Percentiles rank a stretch among this genome's conserved stretches.
phyloP scores from a whole-genome alignment of 805 yeast genomes.

The Metschnikowia cubensis region DNA sequence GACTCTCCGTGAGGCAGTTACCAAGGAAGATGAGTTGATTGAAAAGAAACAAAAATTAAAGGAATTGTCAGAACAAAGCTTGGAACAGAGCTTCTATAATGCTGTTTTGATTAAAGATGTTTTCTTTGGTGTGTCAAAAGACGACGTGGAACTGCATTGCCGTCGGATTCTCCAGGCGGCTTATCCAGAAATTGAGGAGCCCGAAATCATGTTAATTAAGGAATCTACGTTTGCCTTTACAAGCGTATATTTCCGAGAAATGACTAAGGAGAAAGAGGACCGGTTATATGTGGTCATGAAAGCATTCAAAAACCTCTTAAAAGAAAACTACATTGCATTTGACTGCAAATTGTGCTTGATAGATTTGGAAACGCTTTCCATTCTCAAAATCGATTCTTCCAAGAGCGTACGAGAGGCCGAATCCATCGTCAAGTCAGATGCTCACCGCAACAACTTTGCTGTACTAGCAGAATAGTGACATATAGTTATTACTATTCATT shows the following conservation, averaged over 20 bases:
- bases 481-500: neutral
- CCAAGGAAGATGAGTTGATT: conserved; percentile 15
- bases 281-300: conserved; percentile 41
- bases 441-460: conserved; percentile 5
- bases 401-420: neutral
- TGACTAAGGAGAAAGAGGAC: conserved; percentile 37
- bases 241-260: conserved; percentile 32
- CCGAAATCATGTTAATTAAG: conserved; percentile 37
- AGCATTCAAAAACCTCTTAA: conserved; percentile 28
- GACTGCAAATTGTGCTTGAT: conserved; percentile 45
- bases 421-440: neutral
- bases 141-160: conserved; percentile 37
- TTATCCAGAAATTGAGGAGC: conserved; percentile 21
- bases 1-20: conserved; percentile 44
- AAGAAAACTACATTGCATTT: conserved; percentile 45
- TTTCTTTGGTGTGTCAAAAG: conserved; percentile 49
- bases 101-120: conserved; percentile 53
- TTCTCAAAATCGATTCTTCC: conserved; percentile 16
- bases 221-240: conserved; percentile 41
- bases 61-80: conserved; percentile 20
- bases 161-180: conserved; percentile 19
- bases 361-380: conserved; percentile 24
- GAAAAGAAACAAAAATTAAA: conserved; percentile 22
- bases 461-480: conserved; percentile 8
- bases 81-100: conserved; percentile 41